Percentiles rank a stretch among this genome's conserved stretches.
phyloP scores from a whole-genome alignment of 2,329 filamentous ascomycete species.

The Dothiorella sarmentorum region DNA sequence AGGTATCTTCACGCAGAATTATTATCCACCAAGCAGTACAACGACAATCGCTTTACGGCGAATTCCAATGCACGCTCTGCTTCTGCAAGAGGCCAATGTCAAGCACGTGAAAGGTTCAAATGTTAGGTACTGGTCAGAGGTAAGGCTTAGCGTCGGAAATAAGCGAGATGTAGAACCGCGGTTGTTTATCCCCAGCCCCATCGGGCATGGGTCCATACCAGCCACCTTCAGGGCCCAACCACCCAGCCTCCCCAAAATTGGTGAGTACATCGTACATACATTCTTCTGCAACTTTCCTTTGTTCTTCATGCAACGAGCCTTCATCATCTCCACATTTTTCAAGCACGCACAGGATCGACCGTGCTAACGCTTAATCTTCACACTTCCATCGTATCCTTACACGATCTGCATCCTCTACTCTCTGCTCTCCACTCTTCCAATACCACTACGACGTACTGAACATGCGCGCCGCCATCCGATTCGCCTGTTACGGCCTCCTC shows the following conservation, averaged over 20 bases:
- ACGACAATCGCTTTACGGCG: too few species aligned
- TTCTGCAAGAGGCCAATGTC: background rate
- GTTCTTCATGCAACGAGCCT: slow-evolving; percentile 6
- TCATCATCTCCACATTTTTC: slow-evolving; percentile 16
- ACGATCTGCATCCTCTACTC: background rate
- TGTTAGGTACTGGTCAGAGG: background rate
- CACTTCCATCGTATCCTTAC: slow-evolving; percentile 2
- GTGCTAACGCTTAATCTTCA: background rate
- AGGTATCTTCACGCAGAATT: background rate
- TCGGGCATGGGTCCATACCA: background rate
- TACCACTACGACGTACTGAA: background rate
- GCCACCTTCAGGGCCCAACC: slow-evolving; percentile 8
- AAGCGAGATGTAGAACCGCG: slow-evolving; percentile 6
- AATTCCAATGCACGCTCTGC: background rate
- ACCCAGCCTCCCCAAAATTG: slow-evolving; percentile 11
- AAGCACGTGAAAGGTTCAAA: slow-evolving; percentile 7
- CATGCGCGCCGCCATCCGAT: slow-evolving; percentile 8
- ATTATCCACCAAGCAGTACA: background rate
- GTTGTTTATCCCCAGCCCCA: slow-evolving; percentile 16
- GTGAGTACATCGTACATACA: background rate
- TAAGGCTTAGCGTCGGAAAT: slow-evolving; percentile 18
- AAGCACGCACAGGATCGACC: slow-evolving; percentile 6
- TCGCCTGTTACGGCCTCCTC: slow-evolving; percentile 8
- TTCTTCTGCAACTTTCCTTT: slow-evolving; percentile 1
- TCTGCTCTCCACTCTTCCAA: background rate